Evolutionary conservation across 2,329 filamentous ascomycete genomes (phyloP).

Genomic region (Sarocladium oryzae): DNA sequence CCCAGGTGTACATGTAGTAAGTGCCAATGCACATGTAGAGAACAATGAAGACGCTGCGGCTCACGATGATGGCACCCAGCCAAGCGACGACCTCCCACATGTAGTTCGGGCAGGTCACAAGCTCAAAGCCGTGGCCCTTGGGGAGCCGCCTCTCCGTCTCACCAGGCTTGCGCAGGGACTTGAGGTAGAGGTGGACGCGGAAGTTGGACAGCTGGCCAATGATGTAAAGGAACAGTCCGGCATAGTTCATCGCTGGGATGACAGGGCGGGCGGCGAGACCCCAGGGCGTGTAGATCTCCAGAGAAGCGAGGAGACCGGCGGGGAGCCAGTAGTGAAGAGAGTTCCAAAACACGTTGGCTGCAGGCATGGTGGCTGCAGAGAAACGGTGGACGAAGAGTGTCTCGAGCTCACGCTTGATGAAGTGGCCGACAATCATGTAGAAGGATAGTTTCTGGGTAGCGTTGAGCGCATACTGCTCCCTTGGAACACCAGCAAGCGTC

Average conservation of each 20-base stretch:
- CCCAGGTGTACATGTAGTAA: constrained; percentile 81
- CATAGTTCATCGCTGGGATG: constrained; percentile 48
- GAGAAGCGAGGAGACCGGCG: constrained; percentile 73
- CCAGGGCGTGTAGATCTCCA: constrained; percentile 75
- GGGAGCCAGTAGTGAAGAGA: constrained; percentile 88
- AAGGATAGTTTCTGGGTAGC: constrained; percentile 68
- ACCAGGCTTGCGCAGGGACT: constrained; percentile 68
- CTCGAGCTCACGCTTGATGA: constrained; percentile 91
- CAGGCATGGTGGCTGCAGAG: constrained; percentile 89
- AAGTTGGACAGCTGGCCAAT: constrained; percentile 78
- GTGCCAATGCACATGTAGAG: constrained; percentile 70
- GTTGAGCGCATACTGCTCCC: constrained; percentile 39
- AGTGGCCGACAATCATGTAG: constrained; percentile 72
- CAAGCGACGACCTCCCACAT: constrained; percentile 87
- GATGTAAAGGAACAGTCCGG: constrained; percentile 64
- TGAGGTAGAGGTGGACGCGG: constrained; percentile 71
- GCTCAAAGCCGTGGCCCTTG: constrained; percentile 70
- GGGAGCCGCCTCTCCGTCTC: constrained; percentile 87
- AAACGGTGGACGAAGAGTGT: constrained; percentile 94
- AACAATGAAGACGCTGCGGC: constrained; percentile 69
- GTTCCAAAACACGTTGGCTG: constrained; percentile 89
- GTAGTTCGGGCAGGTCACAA: constrained; percentile 97
- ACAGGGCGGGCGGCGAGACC: constrained; percentile 55
- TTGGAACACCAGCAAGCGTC: constrained; percentile 21
- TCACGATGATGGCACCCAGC: constrained; percentile 74